These are phyloP conservation scores for Nevesoporus exiguus DNA, from an alignment of 768 basidiomycete species.

Conservation along the genomic window DNA sequence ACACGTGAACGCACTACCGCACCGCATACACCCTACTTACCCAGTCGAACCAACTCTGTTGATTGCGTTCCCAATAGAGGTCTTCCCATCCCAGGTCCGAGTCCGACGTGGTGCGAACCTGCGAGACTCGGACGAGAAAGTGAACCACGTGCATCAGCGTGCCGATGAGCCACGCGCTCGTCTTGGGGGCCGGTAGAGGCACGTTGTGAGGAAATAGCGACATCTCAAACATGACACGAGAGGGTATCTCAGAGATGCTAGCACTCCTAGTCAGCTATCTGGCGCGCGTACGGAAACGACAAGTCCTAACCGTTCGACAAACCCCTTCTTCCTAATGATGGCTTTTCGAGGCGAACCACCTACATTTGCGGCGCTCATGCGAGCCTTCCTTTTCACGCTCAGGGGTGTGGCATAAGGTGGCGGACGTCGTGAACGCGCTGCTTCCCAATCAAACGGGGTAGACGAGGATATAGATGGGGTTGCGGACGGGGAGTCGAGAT, in stretches of 20 bases:
- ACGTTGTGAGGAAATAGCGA: constrained; percentile 79
- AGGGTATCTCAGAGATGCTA: constrained; percentile 66
- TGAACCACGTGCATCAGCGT: constrained; percentile 64
- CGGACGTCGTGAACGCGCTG: constrained; percentile 64
- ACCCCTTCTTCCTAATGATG: constrained; percentile 58
- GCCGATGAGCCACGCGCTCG: constrained; percentile 64
- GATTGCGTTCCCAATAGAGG: constrained; percentile 64
- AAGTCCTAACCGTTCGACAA: constrained; percentile 53
- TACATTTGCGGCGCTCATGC: constrained; percentile 33
- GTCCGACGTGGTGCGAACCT: constrained; percentile 53
- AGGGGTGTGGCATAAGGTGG: constrained; percentile 71
- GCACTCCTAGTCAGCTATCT: constrained; percentile 12
- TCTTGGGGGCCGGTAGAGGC: constrained; percentile 64
- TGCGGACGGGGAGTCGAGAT: constrained; percentile 57
- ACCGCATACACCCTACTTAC: constrained; percentile 38
- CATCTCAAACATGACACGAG: constrained; percentile 72
- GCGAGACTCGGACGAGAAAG: constrained; percentile 59
- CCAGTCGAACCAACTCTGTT: constrained; percentile 77
- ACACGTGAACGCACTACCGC: constrained; percentile 8
- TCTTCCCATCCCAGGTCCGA: constrained; percentile 78
- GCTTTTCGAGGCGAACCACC: constrained; percentile 43
- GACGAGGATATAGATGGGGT: constrained; percentile 76
- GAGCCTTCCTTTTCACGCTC: constrained; percentile 41
- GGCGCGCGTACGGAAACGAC: constrained; percentile 2
- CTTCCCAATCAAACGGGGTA: constrained; percentile 84